Base-by-base conservation (phyloP, 2,329 filamentous ascomycete species). In the Sporothrix variecibatus region DNA sequence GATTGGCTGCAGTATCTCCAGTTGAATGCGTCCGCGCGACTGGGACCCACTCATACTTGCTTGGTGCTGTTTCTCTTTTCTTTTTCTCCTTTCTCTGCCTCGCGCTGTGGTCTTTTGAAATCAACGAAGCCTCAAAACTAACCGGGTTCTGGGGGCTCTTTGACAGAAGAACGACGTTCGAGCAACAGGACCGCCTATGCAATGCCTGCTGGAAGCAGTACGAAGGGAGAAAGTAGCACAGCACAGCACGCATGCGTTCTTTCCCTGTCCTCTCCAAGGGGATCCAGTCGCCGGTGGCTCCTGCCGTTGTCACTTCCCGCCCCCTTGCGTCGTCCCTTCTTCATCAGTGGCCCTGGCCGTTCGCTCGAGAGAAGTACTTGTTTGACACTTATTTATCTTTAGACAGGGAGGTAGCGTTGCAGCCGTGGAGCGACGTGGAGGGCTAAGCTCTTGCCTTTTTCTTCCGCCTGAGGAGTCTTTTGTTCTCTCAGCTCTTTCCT, bases 1-100 rank as follows among this genome's bases (percentile, higher is more conserved):
- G 71, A 75, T 75, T 75, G 73, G 73, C 68, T 5, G 20, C 51
- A 28, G 17, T 23, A 34, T 38, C 28, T 23, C 23, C 46, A 34
- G 65, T 58, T 51, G 34, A 64, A 38, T 60, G 56, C 28, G 46
- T 23, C 23, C 31, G 60, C 71, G 73, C 60, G 64, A 67, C n/a
- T 40, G 40, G n/a, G 71, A 53, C 71, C 71, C 71, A 73, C 71
- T 43, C 17, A 15, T 17, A 26, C 38, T 34, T 56, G 28, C 20
- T 31, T 60, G 67, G 72, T 40, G 34, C 49, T 71, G 31, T 73
- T 20, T 60, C 26, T 72, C 28, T 46, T 51, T 49, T 72, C 51
- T 72, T 40, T 62, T n/a, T 49, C 34, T 65, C 65, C 34, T 56
- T 26, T 62, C 40, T 51, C 53, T 65, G 34, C 43, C 40, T 46